Base-by-base conservation (phyloP, 2,329 filamentous ascomycete genomes). In the Neurospora crassa region DNA sequence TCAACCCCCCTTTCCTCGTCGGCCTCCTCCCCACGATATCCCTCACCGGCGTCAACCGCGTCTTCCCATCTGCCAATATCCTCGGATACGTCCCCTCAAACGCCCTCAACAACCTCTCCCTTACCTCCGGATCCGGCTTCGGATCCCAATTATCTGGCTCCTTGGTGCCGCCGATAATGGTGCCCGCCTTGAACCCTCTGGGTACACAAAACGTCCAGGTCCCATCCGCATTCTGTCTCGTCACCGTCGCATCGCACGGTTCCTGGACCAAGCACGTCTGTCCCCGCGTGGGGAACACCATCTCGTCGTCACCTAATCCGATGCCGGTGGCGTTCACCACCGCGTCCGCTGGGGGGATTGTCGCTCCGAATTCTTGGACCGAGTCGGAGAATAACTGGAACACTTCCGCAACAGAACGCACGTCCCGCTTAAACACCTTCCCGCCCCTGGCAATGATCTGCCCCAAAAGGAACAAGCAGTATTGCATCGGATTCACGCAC, bases 161-260 rank as follows among this genome's bases (percentile, higher is more conserved):
- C 77, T 90, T 91, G 11, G 89, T 91, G 0, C 89, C 89, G 5
- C 89, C 90, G 24, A 91, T 85, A 47, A 91, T 82, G 0, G 89
- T 91, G 2, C 89, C 89, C 3, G 89, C 89, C 42, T 86, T 82
- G 37, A 89, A 85, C 10, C 84, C 85, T 2, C 90, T 84, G 0
- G 89, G 88, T 6, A 91, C 87, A 67, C 85, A 84, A 73, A 91
- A 91, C 0, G 85, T 84, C 87, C 88, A 90, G 10, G 82, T 84
- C 0, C 89, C 89, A 76, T 91, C 88, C 0, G 83, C 82, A 75
- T 88, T 86, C 74, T 92, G 88, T 37, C 86, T 83, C 2, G 90
- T 91, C 24, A 91, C 78, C 3, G 82, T 83, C 5, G 76, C 79
- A 24, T 76, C 75, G 74, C 79, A 81, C 16, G 73, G 53, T 72